Conservation (phyloP, 179 eudicot genomes). For the Pouteria campechiana region DNA sequence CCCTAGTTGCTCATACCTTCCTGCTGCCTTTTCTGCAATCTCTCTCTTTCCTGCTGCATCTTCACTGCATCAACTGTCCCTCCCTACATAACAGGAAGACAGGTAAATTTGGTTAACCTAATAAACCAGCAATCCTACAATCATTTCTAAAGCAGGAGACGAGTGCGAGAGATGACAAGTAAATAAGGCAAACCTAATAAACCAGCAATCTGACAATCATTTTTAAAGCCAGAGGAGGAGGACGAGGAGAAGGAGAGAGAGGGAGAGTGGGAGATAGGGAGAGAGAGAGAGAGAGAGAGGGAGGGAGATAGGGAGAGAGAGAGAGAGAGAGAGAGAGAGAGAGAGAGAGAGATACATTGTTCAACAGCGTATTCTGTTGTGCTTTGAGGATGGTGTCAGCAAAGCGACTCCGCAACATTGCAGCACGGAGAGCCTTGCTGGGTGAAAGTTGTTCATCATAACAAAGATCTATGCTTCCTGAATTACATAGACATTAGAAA, state of each 20-base stretch:
- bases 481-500: background rate
- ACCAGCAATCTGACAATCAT: background rate
- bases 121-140: too few relatives aligned
- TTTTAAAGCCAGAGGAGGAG: too few relatives aligned
- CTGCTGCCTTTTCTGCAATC: slow-evolving; percentile 36
- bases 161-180: background rate
- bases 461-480: slow-evolving; percentile 22
- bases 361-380: slow-evolving; percentile 31
- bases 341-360: slow-evolving; percentile 22
- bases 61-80: slow-evolving; percentile 25
- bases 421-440: slow-evolving; percentile 67
- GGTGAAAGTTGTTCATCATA: slow-evolving; percentile 46
- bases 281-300: too few relatives aligned
- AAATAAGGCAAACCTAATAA: background rate
- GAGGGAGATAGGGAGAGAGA: background rate
- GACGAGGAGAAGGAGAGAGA: too few relatives aligned
- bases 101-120: too few relatives aligned
- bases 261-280: too few relatives aligned
- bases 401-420: slow-evolving; percentile 64
- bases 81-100: slow-evolving; percentile 19
- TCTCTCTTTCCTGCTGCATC: slow-evolving; percentile 40
- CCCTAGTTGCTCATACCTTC: too few relatives aligned
- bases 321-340: background rate
- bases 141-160: background rate
- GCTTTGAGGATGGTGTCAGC: slow-evolving; percentile 75